Percentiles rank a stretch among this genome's conserved stretches.
phyloP scores from a whole-genome alignment of 2,329 filamentous ascomycete genomes.

The Drechslerella dactyloides region DNA sequence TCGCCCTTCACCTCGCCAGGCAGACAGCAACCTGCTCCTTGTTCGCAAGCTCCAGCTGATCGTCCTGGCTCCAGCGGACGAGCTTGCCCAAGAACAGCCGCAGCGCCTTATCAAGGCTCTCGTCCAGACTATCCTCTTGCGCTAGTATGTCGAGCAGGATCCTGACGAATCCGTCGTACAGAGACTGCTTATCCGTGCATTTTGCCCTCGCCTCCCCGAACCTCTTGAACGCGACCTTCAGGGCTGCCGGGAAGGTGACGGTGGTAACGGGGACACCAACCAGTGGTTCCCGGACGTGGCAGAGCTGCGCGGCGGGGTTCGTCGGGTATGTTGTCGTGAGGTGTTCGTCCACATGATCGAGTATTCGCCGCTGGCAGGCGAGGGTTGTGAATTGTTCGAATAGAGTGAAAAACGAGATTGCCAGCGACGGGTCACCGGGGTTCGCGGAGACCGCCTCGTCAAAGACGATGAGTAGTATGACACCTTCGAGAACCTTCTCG shows the following conservation, averaged over 20 bases:
- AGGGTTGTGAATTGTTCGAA: slow-evolving; percentile 73
- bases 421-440: slow-evolving; percentile 70
- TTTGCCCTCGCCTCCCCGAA: slow-evolving; percentile 43
- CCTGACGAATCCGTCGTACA: slow-evolving; percentile 35
- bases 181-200: slow-evolving; percentile 26
- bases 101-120: slow-evolving; percentile 45
- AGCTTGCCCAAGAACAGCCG: slow-evolving; percentile 40
- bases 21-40: slow-evolving; percentile 13
- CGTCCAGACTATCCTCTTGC: slow-evolving; percentile 27
- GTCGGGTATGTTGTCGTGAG: slow-evolving; percentile 68
- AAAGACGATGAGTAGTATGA: slow-evolving; percentile 90
- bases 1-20: slow-evolving; percentile 13
- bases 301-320: slow-evolving; percentile 70
- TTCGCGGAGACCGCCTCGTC: slow-evolving; percentile 82
- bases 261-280: slow-evolving; percentile 69
- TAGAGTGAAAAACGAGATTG: slow-evolving; percentile 79
- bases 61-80: slow-evolving; percentile 30
- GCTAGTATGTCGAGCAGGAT: slow-evolving; percentile 32
- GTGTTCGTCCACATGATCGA: slow-evolving; percentile 74
- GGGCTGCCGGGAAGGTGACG: slow-evolving; percentile 67
- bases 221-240: slow-evolving; percentile 43
- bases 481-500: slow-evolving; percentile 87
- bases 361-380: slow-evolving; percentile 69
- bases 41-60: slow-evolving; percentile 24
- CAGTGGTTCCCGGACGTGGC: slow-evolving; percentile 73